A percentile compares a stretch with the other conserved stretches of the same genome.
phyloP scores from a whole-genome alignment of 768 basidiomycete species.

The Amanita pseudoporphyria region DNA sequence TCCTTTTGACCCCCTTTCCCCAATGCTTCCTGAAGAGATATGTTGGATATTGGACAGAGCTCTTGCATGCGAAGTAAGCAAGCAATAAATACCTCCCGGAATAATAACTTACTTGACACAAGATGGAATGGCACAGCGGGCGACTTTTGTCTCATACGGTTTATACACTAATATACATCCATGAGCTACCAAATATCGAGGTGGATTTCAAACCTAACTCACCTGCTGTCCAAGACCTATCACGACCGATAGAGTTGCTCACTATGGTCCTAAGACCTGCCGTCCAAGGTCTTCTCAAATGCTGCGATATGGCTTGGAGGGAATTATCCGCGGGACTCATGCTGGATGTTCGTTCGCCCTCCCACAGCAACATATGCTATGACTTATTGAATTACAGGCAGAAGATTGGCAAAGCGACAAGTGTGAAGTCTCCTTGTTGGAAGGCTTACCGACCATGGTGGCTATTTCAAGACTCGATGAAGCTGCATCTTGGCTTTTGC shows the following conservation, averaged over 20 bases:
- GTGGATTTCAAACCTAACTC: conserved; percentile 34
- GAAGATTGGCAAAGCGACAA: conserved; percentile 92
- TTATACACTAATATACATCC: conserved; percentile 68
- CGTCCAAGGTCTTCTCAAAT: conserved; percentile 65
- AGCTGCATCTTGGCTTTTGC: conserved; percentile 51
- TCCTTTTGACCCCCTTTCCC: conserved; percentile 53
- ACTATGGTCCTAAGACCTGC: conserved; percentile 60
- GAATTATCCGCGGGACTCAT: conserved; percentile 71
- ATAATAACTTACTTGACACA: neutral
- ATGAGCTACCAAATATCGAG: conserved; percentile 51
- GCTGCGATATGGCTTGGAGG: conserved; percentile 73
- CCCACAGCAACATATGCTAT: conserved; percentile 7
- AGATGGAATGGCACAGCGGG: conserved; percentile 84
- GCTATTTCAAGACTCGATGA: conserved; percentile 47
- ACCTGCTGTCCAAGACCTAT: conserved; percentile 24
- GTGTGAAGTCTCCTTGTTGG: conserved; percentile 67
- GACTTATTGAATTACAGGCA: conserved; percentile 32
- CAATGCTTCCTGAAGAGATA: conserved; percentile 67
- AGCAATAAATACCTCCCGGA: neutral
- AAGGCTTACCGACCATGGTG: conserved; percentile 46
- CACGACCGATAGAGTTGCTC: conserved; percentile 52
- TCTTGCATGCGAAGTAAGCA: conserved; percentile 67
- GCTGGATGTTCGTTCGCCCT: conserved; percentile 52
- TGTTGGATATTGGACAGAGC: conserved; percentile 83
- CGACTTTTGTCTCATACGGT: conserved; percentile 82